phyloP scores from a whole-genome alignment of 2,329 filamentous ascomycete genomes.

The Ustulina deusta region DNA sequence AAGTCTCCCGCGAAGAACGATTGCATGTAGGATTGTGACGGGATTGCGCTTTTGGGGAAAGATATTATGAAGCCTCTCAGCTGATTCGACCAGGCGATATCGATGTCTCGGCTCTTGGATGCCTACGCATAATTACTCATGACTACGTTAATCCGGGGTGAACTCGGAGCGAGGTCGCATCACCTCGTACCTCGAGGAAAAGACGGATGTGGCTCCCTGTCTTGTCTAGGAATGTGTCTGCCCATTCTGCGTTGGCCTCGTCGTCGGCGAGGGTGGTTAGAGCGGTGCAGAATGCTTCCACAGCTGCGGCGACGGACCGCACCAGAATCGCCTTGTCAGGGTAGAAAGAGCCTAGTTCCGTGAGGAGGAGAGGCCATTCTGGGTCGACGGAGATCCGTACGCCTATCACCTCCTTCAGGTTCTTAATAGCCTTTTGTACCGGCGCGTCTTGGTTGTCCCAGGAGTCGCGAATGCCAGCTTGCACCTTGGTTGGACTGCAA shows the following conservation, averaged over 20 bases:
- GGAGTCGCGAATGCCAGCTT: constrained; percentile 57
- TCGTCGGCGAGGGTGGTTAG: constrained; percentile 58
- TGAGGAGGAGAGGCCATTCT: constrained; percentile 40
- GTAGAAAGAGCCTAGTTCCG: constrained; percentile 44
- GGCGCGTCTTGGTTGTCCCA: constrained; percentile 55
- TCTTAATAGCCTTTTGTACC: constrained; percentile 51
- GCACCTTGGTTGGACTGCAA: constrained; percentile 57
- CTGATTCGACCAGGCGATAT: constrained; percentile 55
- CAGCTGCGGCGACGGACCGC: constrained; percentile 51
- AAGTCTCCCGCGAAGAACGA: constrained; percentile 54
- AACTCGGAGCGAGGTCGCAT: neutral
- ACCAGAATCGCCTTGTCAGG: constrained; percentile 57
- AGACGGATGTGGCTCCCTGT: constrained; percentile 51
- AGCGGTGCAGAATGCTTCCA: constrained; percentile 57
- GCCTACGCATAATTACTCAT: constrained; percentile 36
- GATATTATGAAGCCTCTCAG: constrained; percentile 55
- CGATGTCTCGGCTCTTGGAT: constrained; percentile 46
- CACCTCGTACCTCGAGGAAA: constrained; percentile 53
- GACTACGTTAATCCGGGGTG: neutral
- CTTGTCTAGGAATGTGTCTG: constrained; percentile 57
- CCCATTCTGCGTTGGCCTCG: constrained; percentile 56
- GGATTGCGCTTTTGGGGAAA: constrained; percentile 52
- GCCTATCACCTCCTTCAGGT: constrained; percentile 54
- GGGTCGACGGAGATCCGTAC: constrained; percentile 45
- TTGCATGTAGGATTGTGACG: constrained; percentile 52